Evolutionary conservation across 306 rosid species (phyloP).

Genomic region (Gillenia trifoliata): DNA sequence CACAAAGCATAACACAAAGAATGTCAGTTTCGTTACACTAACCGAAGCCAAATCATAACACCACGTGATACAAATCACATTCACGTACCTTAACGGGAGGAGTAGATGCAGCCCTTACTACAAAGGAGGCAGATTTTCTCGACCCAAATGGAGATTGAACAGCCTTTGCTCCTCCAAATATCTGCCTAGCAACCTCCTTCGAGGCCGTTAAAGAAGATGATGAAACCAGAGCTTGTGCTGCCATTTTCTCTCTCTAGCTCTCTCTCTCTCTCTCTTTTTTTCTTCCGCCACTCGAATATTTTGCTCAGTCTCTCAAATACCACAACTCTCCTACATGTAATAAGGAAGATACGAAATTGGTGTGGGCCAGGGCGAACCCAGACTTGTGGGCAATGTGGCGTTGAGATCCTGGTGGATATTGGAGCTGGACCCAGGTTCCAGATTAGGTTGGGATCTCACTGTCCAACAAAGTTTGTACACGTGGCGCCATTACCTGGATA

Average conservation of each 20-base stretch:
- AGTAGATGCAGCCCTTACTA: slow-evolving; percentile 64
- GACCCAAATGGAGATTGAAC: slow-evolving; percentile 40
- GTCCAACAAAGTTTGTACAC: slow-evolving; percentile 59
- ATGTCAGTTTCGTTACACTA: background rate
- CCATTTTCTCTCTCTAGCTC: slow-evolving; percentile 33
- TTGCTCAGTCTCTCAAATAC: background rate
- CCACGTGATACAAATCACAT: background rate
- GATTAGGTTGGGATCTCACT: slow-evolving; percentile 64
- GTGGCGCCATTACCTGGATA: slow-evolving; percentile 48
- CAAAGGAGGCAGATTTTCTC: slow-evolving; percentile 54
- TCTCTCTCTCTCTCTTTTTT: background rate
- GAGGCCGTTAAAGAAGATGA: slow-evolving; percentile 78
- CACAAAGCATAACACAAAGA: background rate
- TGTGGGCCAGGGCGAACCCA: slow-evolving; percentile 33
- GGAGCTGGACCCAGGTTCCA: slow-evolving; percentile 18
- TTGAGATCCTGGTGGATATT: slow-evolving; percentile 40
- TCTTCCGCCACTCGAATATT: background rate
- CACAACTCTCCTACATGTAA: slow-evolving; percentile 3
- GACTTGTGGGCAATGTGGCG: slow-evolving; percentile 23
- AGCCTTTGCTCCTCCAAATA: slow-evolving; percentile 44
- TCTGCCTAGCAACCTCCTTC: slow-evolving; percentile 53
- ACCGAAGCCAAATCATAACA: background rate
- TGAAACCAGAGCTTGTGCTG: slow-evolving; percentile 77
- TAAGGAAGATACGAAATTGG: slow-evolving; percentile 10
- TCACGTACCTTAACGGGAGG: slow-evolving; percentile 81